Conservation (phyloP, 371 early-diverging fungal species). For the Actinomortierella ambigua region DNA sequence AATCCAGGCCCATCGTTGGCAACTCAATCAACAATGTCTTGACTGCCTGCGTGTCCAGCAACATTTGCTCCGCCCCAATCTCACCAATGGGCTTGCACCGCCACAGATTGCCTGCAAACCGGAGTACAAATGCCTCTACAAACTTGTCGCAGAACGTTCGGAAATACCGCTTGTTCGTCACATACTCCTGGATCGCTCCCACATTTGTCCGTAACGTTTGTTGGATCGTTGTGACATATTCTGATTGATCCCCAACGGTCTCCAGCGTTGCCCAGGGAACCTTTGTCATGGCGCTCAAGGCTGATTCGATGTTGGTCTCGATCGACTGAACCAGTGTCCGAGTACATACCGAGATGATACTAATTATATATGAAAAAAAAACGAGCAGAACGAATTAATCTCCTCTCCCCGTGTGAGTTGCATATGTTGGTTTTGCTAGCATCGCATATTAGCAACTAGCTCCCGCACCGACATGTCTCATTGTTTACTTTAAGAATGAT, state of each 20-base stretch:
- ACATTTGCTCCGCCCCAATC: slow-evolving; percentile 86
- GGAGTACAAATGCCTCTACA: slow-evolving; percentile 75
- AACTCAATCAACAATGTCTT: slow-evolving; percentile 78
- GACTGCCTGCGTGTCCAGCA: slow-evolving; percentile 91
- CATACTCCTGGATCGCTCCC: slow-evolving; percentile 56
- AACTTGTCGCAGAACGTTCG: slow-evolving; percentile 90
- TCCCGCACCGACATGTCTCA: not conserved
- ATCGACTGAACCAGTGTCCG: slow-evolving; percentile 69
- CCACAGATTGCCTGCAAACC: slow-evolving; percentile 66
- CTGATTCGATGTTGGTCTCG: slow-evolving; percentile 67
- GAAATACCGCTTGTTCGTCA: slow-evolving; percentile 79
- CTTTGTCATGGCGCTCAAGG: slow-evolving; percentile 71
- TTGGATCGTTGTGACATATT: slow-evolving; percentile 76
- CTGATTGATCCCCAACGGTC: slow-evolving; percentile 92
- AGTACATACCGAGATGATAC: slow-evolving; percentile 61
- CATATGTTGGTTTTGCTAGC: no score
- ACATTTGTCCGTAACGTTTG: slow-evolving; percentile 55
- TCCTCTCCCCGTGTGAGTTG: no score
- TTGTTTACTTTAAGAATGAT: slow-evolving; percentile 65
- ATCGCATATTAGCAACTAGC: no score
- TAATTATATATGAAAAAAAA: slow-evolving; percentile 9
- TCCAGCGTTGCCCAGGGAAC: slow-evolving; percentile 82
- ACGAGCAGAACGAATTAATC: not conserved
- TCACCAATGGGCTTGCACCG: slow-evolving; percentile 83
- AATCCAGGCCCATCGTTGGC: slow-evolving; percentile 65